A percentile compares a stretch with the other conserved stretches of the same genome.
phyloP scores from a whole-genome alignment of 116 monocot genomes.

The Dioscorea cayenensis region DNA sequence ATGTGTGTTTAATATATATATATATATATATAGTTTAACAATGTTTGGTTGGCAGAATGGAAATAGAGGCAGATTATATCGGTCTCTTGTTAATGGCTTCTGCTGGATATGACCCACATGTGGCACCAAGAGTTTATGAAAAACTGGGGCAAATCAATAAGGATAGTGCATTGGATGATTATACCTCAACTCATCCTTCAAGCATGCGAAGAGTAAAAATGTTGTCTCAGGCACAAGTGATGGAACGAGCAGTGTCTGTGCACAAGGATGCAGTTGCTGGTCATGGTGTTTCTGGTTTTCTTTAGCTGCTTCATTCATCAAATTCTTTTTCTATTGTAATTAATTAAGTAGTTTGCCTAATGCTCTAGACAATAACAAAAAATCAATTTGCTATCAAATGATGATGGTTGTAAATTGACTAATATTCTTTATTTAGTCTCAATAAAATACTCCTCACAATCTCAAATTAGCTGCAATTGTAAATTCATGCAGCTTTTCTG shows the following conservation, averaged over 20 bases:
- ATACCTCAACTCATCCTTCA: conserved; percentile 88
- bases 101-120: conserved; percentile 83
- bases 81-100: conserved; percentile 79
- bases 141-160: conserved; percentile 73
- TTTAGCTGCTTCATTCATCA: conserved; percentile 16
- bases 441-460: too few species aligned
- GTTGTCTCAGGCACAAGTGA: conserved; percentile 70
- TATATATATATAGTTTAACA: too few species aligned
- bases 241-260: conserved; percentile 69
- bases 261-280: conserved; percentile 61
- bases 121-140: conserved; percentile 83
- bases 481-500: too few species aligned
- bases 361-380: too few species aligned
- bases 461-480: too few species aligned
- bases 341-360: too few species aligned
- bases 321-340: too few species aligned
- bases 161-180: conserved; percentile 56
- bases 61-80: conserved; percentile 94
- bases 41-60: conserved; percentile 53
- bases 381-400: too few species aligned
- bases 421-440: too few species aligned
- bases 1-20: too few species aligned
- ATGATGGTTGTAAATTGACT: too few species aligned
- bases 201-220: conserved; percentile 82
- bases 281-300: conserved; percentile 64